Evolutionary conservation across 1,284 basidiomycete genomes (phyloP), one percentile per base, ranked within the genome.

Genomic region (Clitocybe nebularis): DNA sequence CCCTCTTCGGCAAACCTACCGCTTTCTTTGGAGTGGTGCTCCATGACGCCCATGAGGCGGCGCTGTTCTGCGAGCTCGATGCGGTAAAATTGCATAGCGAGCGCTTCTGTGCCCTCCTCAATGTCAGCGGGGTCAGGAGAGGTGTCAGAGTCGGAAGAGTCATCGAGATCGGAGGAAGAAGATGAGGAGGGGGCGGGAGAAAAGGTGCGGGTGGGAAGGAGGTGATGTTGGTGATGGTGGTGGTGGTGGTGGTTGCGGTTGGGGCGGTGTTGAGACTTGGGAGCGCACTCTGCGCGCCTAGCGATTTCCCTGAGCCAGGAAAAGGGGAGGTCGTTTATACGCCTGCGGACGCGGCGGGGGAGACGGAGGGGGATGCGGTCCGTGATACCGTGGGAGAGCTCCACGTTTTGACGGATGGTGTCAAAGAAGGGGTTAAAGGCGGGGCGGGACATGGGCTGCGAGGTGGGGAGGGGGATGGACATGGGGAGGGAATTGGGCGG

Each of bases 351-450:
- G 9, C 78, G 68, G 24, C 69, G 61, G 0, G 89, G 79, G 3
- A 96, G 72, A 23, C 75, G 74, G 39, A 96, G 75, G 4, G 90
- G 78, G 37, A 92, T 90, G 39, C 87, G 81, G 57, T 92, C 83
- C 0, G 82, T 84, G 52, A 89, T 84, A 6, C 90, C 91, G 41
- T 90, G 84, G 8, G 83, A 80, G 24, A 96, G 77, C 67, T 99
- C 95, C 11, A 86, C 66, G 57, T 98, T 96, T 64, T 99, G 95
- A 22, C 95, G 86, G 54, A 99, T 91, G 55, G 91, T 88, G 66
- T 99, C 93, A 54, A 93, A 94, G 66, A 94, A 94, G 3, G 91
- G 91, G 59, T 93, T 93, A 39, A 73, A 80, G 2, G 83, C 77
- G 4, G 63, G 53, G 32, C 60, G 58, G 23, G 21, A n/a, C 23